These are phyloP conservation scores for Globisporangium rhizosaccharum DNA, from an alignment of 352 stramenopile species.

Conservation along the genomic window DNA sequence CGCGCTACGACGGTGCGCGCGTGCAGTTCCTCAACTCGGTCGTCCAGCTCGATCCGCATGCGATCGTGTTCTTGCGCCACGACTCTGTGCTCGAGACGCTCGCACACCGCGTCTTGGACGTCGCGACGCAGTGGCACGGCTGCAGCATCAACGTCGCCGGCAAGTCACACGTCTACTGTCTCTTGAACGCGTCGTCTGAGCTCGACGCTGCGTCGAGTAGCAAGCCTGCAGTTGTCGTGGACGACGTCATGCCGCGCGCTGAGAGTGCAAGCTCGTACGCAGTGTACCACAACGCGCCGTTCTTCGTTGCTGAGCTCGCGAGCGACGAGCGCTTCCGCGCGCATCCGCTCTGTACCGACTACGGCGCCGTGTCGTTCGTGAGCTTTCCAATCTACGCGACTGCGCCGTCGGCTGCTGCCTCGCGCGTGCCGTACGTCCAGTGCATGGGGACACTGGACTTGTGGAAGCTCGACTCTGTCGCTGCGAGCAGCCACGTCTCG, in stretches of 20 bases:
- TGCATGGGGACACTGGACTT: slow-evolving; percentile 70
- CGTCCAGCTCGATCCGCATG: slow-evolving; percentile 55
- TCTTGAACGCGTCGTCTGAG: slow-evolving; percentile 43
- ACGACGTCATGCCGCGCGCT: slow-evolving; percentile 52
- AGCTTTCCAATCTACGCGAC: slow-evolving; percentile 65
- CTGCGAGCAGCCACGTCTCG: slow-evolving; percentile 55
- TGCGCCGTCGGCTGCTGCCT: slow-evolving; percentile 1
- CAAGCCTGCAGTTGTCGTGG: slow-evolving; percentile 36
- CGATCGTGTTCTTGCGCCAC: slow-evolving; percentile 53
- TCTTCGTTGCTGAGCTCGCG: slow-evolving; percentile 63
- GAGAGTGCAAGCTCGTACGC: slow-evolving; percentile 69
- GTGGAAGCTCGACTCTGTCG: slow-evolving; percentile 48
- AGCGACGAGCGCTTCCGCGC: slow-evolving; percentile 59
- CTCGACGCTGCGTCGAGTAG: slow-evolving; percentile 22
- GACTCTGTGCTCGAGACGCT: slow-evolving; percentile 45
- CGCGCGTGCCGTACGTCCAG: slow-evolving; percentile 14
- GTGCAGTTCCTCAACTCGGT: slow-evolving; percentile 46
- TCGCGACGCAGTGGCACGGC: slow-evolving; percentile 61
- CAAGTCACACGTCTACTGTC: slow-evolving; percentile 56
- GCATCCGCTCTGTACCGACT: slow-evolving; percentile 61
- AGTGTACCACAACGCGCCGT: slow-evolving; percentile 52
- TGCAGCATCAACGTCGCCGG: slow-evolving; percentile 66
- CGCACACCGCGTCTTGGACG: slow-evolving; percentile 38
- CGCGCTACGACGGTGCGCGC: slow-evolving; percentile 27
- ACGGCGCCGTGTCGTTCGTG: slow-evolving; percentile 51